Conservation (phyloP, 352 stramenopile genomes). For the Pythium chondricola region DNA sequence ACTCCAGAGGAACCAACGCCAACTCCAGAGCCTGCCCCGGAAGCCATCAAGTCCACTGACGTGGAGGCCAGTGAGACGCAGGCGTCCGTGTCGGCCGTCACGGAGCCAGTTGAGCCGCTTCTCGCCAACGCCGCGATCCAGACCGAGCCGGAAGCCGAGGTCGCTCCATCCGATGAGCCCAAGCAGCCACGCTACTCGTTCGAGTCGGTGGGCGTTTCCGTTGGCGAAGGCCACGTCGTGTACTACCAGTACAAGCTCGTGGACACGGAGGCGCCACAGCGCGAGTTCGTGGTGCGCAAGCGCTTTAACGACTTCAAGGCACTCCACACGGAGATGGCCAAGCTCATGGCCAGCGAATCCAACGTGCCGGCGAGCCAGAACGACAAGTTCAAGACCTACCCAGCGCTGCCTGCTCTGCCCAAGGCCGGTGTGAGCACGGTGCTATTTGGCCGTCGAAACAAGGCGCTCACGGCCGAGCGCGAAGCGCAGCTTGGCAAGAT, state of each 20-base stretch:
- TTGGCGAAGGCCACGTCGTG: conserved; percentile 44
- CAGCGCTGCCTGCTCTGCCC: conserved; percentile 47
- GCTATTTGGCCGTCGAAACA: conserved; percentile 39
- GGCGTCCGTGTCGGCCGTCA: neutral
- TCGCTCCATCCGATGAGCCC: conserved; percentile 10
- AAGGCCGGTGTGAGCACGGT: conserved; percentile 33
- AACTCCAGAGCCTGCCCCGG: conserved; percentile 3
- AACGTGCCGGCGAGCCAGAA: conserved; percentile 37
- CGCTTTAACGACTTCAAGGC: conserved; percentile 76
- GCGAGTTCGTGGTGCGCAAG: conserved; percentile 49
- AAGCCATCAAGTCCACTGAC: conserved; percentile 1
- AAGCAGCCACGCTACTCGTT: conserved; percentile 30
- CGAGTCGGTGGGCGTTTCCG: conserved; percentile 28
- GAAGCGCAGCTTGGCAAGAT: conserved; percentile 55
- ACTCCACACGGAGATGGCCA: conserved; percentile 41
- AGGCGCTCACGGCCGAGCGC: conserved; percentile 48
- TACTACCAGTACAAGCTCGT: conserved; percentile 59
- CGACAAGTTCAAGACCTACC: conserved; percentile 56
- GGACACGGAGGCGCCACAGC: conserved; percentile 31
- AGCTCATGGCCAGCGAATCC: conserved; percentile 48
- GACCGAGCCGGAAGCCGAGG: conserved; percentile 14
- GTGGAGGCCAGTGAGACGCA: neutral
- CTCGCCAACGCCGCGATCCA: neutral
- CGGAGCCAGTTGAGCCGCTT: no score
- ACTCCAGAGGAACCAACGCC: neutral